Base-by-base conservation (phyloP, 805 yeast genomes). In the Pichia occidentalis region DNA sequence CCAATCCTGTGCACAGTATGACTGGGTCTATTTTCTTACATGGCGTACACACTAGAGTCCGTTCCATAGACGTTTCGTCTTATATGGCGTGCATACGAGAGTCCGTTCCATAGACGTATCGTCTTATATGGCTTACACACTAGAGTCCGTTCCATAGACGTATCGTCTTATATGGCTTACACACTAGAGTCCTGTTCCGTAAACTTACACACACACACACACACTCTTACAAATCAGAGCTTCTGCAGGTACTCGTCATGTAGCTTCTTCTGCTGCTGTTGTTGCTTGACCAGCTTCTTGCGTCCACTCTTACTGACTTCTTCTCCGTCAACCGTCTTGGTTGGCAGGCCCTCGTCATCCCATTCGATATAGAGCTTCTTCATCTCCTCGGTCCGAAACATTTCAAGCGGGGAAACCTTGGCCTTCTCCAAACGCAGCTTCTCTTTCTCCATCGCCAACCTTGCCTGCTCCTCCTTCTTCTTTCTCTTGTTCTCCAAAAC, bases 281-380 rank as follows among this genome's bases (percentile, higher is more conserved):
- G 77, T 53, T 71, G 80, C 64, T 92, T 92, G 45, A 66, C 60
- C 48, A 92, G 66, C 64, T 90, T 90, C 73, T 92, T 92, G 43
- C 68, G 67, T 64, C 80, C 76, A 57, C 95, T 84, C 66, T 92
- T 92, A 28, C 92, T 72, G 5, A 92, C 71, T 47, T 83, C 92
- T 49, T 77, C 85, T 10, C 97, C 97, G 8, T 74, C 75, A 24
- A 65, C 69, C 47, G 80, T 85, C 54, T 76, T 78, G 0, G 77
- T 69, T 14, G 98, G 98, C 13, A 92, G 41, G 1, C 98, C 98
- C 24, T 70, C 61, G 19, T 72, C 88, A 56, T 92, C 97, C 84
- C 90, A 92, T 54, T 75, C 83, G 8, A 75, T 60, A 57, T 75
- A 92, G 7, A 55, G 36, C 14, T 41, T 37, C 10, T 33, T 37